Evolutionary conservation across 257 asterid species (phyloP).

Genomic region (Solanum sejunctum): DNA sequence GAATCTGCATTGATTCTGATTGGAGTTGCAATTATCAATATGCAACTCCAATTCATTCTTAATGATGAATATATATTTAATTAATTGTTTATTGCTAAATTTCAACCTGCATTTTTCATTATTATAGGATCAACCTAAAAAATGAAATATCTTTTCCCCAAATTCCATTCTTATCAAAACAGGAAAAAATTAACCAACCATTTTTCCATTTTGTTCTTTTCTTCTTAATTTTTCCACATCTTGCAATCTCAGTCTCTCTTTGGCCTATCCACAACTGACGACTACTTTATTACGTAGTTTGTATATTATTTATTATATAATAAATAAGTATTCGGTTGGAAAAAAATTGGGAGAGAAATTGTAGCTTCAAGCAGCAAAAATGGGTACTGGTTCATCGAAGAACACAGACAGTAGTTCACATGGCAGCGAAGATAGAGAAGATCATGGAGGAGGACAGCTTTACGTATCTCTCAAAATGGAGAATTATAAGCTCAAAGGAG

Average conservation of each 20-base stretch:
- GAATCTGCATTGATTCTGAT: background rate
- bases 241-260: conserved; percentile 1
- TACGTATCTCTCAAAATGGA: conserved; percentile 93
- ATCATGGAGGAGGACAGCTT: conserved; percentile 85
- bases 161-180: background rate
- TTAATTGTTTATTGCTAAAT: too few relatives aligned
- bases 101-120: background rate
- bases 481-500: conserved; percentile 49
- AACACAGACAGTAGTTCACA: conserved; percentile 47
- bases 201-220: background rate
- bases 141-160: background rate
- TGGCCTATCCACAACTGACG: background rate
- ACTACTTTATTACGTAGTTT: background rate
- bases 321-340: too few relatives aligned
- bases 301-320: too few relatives aligned
- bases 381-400: conserved; percentile 77
- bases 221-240: background rate
- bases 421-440: conserved; percentile 67
- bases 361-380: background rate
- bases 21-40: background rate
- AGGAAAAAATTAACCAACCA: background rate
- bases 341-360: background rate
- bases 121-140: background rate
- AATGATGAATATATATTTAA: background rate
- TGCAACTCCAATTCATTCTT: background rate